Evolutionary conservation across 805 yeast species (phyloP).

Genomic region (Teunomyces panamensis): DNA sequence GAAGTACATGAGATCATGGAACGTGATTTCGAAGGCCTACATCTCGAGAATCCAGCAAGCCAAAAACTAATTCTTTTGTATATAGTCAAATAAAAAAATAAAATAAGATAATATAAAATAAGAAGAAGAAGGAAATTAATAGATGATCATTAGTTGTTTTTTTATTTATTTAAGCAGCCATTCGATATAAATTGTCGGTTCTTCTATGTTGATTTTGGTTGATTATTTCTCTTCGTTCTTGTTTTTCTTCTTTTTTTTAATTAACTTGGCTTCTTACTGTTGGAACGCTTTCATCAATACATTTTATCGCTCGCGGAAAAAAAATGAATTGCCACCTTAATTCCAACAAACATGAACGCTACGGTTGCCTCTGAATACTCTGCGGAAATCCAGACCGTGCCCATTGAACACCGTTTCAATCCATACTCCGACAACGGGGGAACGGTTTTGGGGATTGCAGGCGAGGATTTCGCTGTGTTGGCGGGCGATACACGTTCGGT

Average conservation of each 20-base stretch:
- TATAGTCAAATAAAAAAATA: not conserved
- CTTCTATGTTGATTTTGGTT: too few relatives aligned
- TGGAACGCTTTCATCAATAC: not conserved
- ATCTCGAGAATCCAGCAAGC: constrained; percentile 66
- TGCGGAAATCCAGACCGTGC: constrained; percentile 43
- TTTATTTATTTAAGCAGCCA: too few relatives aligned
- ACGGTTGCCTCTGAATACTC: constrained; percentile 69
- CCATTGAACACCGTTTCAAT: constrained; percentile 89
- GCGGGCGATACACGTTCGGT: constrained; percentile 99
- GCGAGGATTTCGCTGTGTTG: constrained; percentile 92
- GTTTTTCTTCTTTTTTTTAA: too few relatives aligned
- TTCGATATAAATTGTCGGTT: too few relatives aligned
- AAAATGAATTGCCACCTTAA: not conserved
- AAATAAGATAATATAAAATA: not conserved
- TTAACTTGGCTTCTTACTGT: too few relatives aligned
- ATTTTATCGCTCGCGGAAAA: not conserved
- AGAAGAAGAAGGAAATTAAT: not conserved
- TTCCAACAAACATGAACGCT: constrained; percentile 19
- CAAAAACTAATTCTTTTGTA: not conserved
- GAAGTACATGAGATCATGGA: constrained; percentile 92
- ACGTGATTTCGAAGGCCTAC: constrained; percentile 73
- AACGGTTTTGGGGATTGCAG: constrained; percentile 95
- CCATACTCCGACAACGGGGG: constrained; percentile 97
- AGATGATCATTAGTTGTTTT: too few relatives aligned
- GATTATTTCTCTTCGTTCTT: too few relatives aligned